phyloP scores from a whole-genome alignment of 2,329 filamentous ascomycete genomes.

The Sarocladium brachiariae region DNA sequence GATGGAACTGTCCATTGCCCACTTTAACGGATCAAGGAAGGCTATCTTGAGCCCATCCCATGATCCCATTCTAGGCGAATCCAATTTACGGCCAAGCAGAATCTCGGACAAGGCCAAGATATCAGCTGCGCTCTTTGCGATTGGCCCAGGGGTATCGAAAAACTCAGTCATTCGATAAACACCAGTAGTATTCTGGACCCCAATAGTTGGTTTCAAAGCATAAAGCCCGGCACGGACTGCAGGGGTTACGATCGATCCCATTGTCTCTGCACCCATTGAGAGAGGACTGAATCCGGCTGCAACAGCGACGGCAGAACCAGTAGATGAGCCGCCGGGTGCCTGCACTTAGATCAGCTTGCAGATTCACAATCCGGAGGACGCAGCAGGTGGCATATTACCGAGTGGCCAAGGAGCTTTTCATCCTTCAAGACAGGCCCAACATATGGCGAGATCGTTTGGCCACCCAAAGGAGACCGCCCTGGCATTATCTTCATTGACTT shows the following conservation, averaged over 20 bases:
- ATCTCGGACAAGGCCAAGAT: slow-evolving; percentile 11
- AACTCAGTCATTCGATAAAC: slow-evolving; percentile 17
- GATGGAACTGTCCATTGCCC: slow-evolving; percentile 10
- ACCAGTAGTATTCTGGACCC: slow-evolving; percentile 13
- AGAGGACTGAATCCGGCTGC: slow-evolving; percentile 21
- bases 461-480: too few species aligned
- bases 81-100: slow-evolving; percentile 7
- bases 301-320: slow-evolving; percentile 21
- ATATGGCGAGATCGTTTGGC: slow-evolving; percentile 20
- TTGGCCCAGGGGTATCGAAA: slow-evolving; percentile 18
- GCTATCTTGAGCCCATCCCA: slow-evolving; percentile 7
- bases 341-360: slow-evolving; percentile 5
- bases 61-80: slow-evolving; percentile 1
- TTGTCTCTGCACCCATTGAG: slow-evolving; percentile 23
- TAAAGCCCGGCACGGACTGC: slow-evolving; percentile 16
- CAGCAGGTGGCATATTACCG: background rate
- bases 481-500: slow-evolving; percentile 13
- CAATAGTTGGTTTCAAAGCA: slow-evolving; percentile 16
- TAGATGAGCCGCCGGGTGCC: slow-evolving; percentile 21
- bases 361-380: too few species aligned
- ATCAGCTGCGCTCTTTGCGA: slow-evolving; percentile 17
- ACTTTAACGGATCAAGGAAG: slow-evolving; percentile 6
- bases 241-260: slow-evolving; percentile 19
- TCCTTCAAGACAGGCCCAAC: slow-evolving; percentile 12
- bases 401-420: slow-evolving; percentile 12